These are phyloP conservation scores for Avicennia marina DNA, from an alignment of 257 asterid species.

Conservation along the genomic window DNA sequence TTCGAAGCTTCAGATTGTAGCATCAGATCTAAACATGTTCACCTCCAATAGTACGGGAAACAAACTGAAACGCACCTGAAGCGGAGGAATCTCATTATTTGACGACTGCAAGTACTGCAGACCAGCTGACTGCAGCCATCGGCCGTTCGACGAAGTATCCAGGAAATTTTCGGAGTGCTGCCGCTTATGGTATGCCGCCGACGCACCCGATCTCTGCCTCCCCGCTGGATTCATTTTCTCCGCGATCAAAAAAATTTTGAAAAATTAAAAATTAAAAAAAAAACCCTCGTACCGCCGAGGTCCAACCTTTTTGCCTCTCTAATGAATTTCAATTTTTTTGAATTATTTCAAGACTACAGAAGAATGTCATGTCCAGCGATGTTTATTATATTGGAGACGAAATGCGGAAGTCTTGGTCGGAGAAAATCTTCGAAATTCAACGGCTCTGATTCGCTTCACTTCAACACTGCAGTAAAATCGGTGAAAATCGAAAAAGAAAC, in stretches of 20 bases:
- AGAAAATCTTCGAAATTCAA: constrained; percentile 26
- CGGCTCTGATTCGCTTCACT: constrained; percentile 27
- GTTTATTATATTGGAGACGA: constrained; percentile 17
- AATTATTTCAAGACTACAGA: constrained; percentile 2
- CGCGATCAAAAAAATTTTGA: constrained; percentile 3
- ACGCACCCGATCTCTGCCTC: constrained; percentile 76
- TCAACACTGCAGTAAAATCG: constrained; percentile 3
- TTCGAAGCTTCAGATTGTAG: background rate
- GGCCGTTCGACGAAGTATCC: constrained; percentile 66
- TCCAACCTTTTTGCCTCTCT: constrained; percentile 7
- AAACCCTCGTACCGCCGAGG: background rate
- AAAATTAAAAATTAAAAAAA: too few species aligned
- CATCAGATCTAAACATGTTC: constrained; percentile 36
- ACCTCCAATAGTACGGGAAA: background rate
- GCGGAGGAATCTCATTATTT: constrained; percentile 52
- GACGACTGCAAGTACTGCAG: constrained; percentile 82
- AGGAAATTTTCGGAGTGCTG: constrained; percentile 76
- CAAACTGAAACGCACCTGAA: constrained; percentile 35
- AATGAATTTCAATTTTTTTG: background rate
- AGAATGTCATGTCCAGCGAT: constrained; percentile 3
- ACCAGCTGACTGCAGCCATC: constrained; percentile 98
- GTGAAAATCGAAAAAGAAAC: background rate
- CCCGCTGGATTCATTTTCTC: constrained; percentile 77
- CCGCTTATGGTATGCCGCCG: constrained; percentile 76
- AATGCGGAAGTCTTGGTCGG: constrained; percentile 28